Evolutionary conservation across 495 filamentous ascomycete species (phyloP).

Genomic region (Annulohypoxylon maeteangense): DNA sequence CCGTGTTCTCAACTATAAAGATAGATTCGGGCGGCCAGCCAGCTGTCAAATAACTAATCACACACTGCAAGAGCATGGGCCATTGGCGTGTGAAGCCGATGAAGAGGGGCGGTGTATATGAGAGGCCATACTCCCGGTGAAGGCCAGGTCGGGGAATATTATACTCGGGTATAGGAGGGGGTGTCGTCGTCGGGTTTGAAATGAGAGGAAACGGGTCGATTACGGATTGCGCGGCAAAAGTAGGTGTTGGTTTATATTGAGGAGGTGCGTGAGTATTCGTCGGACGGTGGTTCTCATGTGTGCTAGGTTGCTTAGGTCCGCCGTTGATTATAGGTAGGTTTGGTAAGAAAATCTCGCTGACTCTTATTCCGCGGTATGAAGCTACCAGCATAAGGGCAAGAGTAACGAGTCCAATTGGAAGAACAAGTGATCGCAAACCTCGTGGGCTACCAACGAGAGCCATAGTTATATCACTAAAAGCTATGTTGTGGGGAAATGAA

Average conservation of each 20-base stretch:
- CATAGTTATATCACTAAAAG: conserved; percentile 28
- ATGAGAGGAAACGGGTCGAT: conserved; percentile 45
- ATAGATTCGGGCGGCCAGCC: conserved; percentile 66
- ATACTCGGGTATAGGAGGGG: conserved; percentile 50
- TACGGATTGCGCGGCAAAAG: conserved; percentile 30
- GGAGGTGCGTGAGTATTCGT: conserved; percentile 46
- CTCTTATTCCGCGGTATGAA: conserved; percentile 30
- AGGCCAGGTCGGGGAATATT: conserved; percentile 48
- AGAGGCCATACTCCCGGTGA: conserved; percentile 47
- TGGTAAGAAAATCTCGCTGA: conserved; percentile 37
- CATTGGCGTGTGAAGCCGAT: conserved; percentile 66
- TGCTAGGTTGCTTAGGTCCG: conserved; percentile 12
- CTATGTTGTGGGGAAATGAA: conserved; percentile 18
- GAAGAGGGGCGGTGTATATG: conserved; percentile 59
- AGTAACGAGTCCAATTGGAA: conserved; percentile 36
- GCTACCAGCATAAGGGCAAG: conserved; percentile 42
- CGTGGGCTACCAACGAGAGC: conserved; percentile 41
- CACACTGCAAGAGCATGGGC: conserved; percentile 62
- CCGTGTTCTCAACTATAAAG: conserved; percentile 66
- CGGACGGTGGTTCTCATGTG: conserved; percentile 37
- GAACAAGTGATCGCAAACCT: conserved; percentile 41
- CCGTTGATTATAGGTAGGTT: conserved; percentile 38
- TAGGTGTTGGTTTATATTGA: conserved; percentile 50
- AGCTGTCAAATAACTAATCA: conserved; percentile 61
- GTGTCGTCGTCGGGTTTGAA: conserved; percentile 33